Base-by-base conservation (phyloP, 768 basidiomycete species). In the Boletus pseudo-olivaceus region DNA sequence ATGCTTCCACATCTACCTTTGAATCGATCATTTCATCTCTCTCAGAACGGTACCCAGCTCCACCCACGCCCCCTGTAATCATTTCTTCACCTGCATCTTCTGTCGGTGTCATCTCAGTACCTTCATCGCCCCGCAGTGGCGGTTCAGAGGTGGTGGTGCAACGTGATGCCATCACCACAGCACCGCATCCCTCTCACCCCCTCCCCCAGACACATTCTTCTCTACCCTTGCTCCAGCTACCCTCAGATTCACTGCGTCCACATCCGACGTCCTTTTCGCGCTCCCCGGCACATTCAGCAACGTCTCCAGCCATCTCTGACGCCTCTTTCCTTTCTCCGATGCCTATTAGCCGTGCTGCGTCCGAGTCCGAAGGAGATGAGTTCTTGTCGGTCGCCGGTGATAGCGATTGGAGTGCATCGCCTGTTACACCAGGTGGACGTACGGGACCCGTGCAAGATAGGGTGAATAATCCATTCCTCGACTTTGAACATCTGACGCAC, bases 1-100 rank as follows among this genome's bases (percentile, higher is more conserved):
- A 17, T 15, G 37, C 44, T 17, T 48, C 53, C 14, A 20, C 37
- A 0, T 26, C 63, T n/a, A 27, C 44, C 37, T 46, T 55, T 29
- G 55, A 0, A 15, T 62, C 62, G 1, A 8, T 56, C 30, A 35
- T 69, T n/a, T 60, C 62, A 2, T 70, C 68, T 17, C 62, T 70
- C 8, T 70, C 68, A 7, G 66, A 70, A 38, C 64, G 68, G 14
- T 70, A 70, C 47, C 70, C 68, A 14, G 64, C 61, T 8, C 61
- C 70, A 12, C 59, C 57, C 5, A 62, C 70, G 1, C 64, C 70
- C 0, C 68, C 69, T 3, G 57, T 71, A 1, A n/a, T 69, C 6
- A 26, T 67, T 15, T 70, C 68, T 19, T 62, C 66, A 0, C 59
- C 68, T 19, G 30, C 42, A 4, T 69, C 64, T 7, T 68, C 68